phyloP scores from a whole-genome alignment of 2,329 filamentous ascomycete species.

The Onygena corvina region DNA sequence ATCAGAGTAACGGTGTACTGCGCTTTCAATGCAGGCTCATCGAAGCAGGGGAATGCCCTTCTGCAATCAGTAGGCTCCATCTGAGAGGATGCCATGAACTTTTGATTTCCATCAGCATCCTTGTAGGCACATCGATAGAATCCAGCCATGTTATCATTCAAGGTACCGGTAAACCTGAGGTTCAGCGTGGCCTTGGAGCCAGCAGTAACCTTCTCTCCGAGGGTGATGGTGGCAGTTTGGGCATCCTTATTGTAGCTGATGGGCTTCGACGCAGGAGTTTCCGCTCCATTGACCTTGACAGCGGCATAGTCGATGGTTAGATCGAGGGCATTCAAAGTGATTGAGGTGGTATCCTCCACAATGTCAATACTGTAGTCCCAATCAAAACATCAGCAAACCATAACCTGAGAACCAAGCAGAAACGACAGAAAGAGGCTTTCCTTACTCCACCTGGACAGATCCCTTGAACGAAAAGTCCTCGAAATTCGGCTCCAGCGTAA shows the following conservation, averaged over 20 bases:
- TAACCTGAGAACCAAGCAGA: background rate
- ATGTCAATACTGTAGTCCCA: slow-evolving; percentile 57
- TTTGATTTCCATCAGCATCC: slow-evolving; percentile 61
- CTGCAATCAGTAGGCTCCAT: slow-evolving; percentile 95
- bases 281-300: slow-evolving; percentile 49
- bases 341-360: slow-evolving; percentile 66
- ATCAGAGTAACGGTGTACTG: slow-evolving; percentile 84
- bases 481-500: slow-evolving; percentile 85
- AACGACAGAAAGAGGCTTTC: slow-evolving; percentile 5
- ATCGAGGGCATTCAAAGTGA: slow-evolving; percentile 79
- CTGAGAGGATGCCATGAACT: slow-evolving; percentile 79
- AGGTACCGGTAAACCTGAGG: slow-evolving; percentile 62
- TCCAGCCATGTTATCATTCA: slow-evolving; percentile 94
- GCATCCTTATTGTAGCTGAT: slow-evolving; percentile 64
- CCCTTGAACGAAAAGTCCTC: slow-evolving; percentile 78
- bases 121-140: slow-evolving; percentile 97
- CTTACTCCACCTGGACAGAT: slow-evolving; percentile 66
- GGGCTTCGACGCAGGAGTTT: slow-evolving; percentile 50
- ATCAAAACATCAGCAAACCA: slow-evolving; percentile 16
- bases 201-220: slow-evolving; percentile 59
- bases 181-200: slow-evolving; percentile 67
- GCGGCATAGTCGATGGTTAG: slow-evolving; percentile 67
- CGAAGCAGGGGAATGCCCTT: slow-evolving; percentile 89
- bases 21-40: slow-evolving; percentile 88
- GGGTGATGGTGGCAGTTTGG: slow-evolving; percentile 71